Conservation (phyloP, 495 filamentous ascomycete genomes). For the Thozetella sp. region DNA sequence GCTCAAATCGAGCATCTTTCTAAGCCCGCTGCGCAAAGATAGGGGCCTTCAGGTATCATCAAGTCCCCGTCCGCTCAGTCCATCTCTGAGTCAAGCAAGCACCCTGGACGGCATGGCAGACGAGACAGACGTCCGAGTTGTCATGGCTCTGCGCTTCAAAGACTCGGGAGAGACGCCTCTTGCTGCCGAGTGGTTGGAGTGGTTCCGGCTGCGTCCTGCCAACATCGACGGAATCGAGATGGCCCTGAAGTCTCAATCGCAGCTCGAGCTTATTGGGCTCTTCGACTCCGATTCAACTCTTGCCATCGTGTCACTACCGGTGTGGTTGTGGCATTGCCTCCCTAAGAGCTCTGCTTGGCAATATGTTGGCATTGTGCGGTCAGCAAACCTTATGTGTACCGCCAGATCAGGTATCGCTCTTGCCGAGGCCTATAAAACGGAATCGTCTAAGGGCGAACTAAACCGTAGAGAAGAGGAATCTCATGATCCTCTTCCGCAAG, state of each 20-base stretch:
- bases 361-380: neutral
- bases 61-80: neutral
- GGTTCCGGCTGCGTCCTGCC: neutral
- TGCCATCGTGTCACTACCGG: neutral
- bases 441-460: neutral
- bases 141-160: neutral
- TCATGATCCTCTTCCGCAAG: no score
- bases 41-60: neutral
- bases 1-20: neutral
- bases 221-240: constrained; percentile 1
- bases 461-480: no score
- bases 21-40: neutral
- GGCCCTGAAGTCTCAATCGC: neutral
- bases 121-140: neutral
- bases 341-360: neutral
- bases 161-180: neutral
- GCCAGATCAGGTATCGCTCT: neutral
- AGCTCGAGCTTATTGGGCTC: neutral
- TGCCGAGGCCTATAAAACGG: neutral
- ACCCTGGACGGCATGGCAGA: neutral
- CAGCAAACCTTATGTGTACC: neutral
- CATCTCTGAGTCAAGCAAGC: neutral
- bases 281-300: neutral
- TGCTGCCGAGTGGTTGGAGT: neutral
- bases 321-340: neutral